These are phyloP conservation scores for Trypanosomatidae sp. DNA, from an alignment of 208 protist genomes.

Conservation along the genomic window DNA sequence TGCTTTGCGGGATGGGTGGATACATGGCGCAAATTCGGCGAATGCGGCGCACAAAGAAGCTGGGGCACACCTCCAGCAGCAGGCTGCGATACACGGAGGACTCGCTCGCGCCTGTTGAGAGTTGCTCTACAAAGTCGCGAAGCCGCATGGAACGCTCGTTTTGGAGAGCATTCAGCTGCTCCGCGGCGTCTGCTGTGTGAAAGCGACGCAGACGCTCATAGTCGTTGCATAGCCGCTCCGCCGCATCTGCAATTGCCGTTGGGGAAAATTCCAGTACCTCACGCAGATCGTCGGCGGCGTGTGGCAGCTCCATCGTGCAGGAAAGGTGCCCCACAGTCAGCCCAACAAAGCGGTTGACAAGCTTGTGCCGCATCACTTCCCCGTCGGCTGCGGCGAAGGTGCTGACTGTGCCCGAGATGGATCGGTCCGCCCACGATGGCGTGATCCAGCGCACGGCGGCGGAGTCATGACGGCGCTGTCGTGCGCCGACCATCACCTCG, in stretches of 20 bases:
- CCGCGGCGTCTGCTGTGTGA: conserved; percentile 7
- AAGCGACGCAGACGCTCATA: conserved; percentile 18
- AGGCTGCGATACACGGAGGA: conserved; percentile 33
- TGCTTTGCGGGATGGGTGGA: conserved; percentile 25
- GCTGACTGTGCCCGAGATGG: conserved; percentile 23
- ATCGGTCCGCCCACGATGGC: conserved; percentile 28
- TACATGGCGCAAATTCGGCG: conserved; percentile 31
- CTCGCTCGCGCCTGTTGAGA: conserved; percentile 41
- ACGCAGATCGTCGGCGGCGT: conserved; percentile 39
- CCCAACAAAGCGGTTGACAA: conserved; percentile 61
- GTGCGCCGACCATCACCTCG: conserved; percentile 54
- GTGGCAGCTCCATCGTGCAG: conserved; percentile 47
- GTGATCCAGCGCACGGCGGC: conserved; percentile 68
- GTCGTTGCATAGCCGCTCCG: conserved; percentile 31
- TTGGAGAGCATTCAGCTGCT: conserved; percentile 2
- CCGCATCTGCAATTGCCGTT: conserved; percentile 19
- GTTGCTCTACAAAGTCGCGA: conserved; percentile 21
- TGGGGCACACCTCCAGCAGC: conserved; percentile 39
- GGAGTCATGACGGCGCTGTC: conserved; percentile 46
- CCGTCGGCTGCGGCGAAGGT: conserved; percentile 52
- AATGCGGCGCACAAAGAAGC: conserved; percentile 44
- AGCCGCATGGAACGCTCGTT: conserved; percentile 2
- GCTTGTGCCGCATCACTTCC: conserved; percentile 53
- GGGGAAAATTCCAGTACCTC: conserved; percentile 16
- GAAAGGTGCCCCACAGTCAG: conserved; percentile 56